Evolutionary conservation across 495 filamentous ascomycete genomes (phyloP), one percentile per base, ranked within the genome.

Genomic region (Endocarpon pusillum): DNA sequence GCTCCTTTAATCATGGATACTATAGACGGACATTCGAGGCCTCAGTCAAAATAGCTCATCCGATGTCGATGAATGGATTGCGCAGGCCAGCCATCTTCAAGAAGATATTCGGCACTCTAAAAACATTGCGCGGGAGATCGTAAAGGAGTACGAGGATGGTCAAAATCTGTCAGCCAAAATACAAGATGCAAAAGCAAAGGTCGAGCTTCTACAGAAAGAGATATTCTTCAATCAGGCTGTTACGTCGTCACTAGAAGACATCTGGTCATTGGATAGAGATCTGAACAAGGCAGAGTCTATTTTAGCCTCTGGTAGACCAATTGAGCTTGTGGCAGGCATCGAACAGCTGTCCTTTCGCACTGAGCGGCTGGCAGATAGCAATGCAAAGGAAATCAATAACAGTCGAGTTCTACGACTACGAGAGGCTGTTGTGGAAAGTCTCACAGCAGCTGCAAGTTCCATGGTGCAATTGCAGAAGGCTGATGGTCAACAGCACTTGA

Each of bases 11-110:
- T 39, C 8, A 19, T 20, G 9, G 24, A 25, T 22, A 19, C 21
- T 6, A 41, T 42, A 84, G 78, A 59, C 61, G 36, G 72, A 83
- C 38, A 76, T 94, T 24, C 75, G 72, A 34, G 51, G 58, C 17
- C 63, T 81, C 24, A 87, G 83, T 59, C 67, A 70, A 24, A 70
- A 78, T 29, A 77, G 71, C 25, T 73, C 74, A 27, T 69, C 76
- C 15, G 79, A 89, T 46, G 75, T 89, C 41, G 75, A 82, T 46
- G 62, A 71, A 39, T 94, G 86, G 86, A 78, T 89, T 36, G 52
- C 62, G 15, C 80, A 86, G 51, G 82, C 84, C 21, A 78, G 78
- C 49, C 71, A 77, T 33, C 69, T 92, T n/a, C 78, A 83, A 45
- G 63, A 67, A 20, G 86, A 93, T 43, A 81, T 94, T 38, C 66